These are phyloP conservation scores for Acorus calamus DNA, from an alignment of 106 monocot genomes.

Conservation along the genomic window DNA sequence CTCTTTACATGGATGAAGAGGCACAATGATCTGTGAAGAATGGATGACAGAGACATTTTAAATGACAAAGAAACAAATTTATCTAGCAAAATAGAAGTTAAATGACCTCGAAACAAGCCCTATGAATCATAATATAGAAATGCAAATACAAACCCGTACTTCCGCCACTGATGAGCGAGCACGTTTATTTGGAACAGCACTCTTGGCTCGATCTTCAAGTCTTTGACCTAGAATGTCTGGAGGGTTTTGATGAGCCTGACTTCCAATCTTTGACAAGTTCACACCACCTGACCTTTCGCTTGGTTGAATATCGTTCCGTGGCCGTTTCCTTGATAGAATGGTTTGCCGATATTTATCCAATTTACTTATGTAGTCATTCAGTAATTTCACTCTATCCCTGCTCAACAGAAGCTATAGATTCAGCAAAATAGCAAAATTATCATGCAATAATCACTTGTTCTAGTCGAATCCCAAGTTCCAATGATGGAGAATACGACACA, in stretches of 20 bases:
- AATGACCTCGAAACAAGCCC: neutral
- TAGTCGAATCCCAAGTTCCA: too few relatives aligned
- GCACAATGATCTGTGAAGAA: too few relatives aligned
- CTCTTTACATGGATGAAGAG: too few relatives aligned
- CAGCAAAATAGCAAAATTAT: conserved; percentile 6
- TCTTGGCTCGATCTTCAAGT: conserved; percentile 62
- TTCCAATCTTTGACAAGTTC: conserved; percentile 41
- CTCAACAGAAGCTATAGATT: conserved; percentile 7
- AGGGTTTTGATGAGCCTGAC: conserved; percentile 37
- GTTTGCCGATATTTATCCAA: conserved; percentile 54
- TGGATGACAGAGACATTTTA: too few relatives aligned
- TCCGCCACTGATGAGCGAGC: conserved; percentile 74
- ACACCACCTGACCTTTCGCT: conserved; percentile 45
- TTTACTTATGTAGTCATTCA: conserved; percentile 51
- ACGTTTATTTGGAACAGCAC: conserved; percentile 57
- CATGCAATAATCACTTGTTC: too few relatives aligned
- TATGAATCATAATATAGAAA: too few relatives aligned
- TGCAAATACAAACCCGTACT: conserved; percentile 64
- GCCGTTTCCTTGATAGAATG: conserved; percentile 44
- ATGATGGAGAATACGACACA: too few relatives aligned
- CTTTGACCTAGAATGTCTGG: conserved; percentile 38
- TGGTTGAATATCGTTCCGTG: conserved; percentile 37
- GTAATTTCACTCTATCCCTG: conserved; percentile 62
- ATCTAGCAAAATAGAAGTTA: neutral
- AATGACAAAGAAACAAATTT: neutral